phyloP scores from a whole-genome alignment of 305 asterid genomes.

The Rubia peregrina region DNA sequence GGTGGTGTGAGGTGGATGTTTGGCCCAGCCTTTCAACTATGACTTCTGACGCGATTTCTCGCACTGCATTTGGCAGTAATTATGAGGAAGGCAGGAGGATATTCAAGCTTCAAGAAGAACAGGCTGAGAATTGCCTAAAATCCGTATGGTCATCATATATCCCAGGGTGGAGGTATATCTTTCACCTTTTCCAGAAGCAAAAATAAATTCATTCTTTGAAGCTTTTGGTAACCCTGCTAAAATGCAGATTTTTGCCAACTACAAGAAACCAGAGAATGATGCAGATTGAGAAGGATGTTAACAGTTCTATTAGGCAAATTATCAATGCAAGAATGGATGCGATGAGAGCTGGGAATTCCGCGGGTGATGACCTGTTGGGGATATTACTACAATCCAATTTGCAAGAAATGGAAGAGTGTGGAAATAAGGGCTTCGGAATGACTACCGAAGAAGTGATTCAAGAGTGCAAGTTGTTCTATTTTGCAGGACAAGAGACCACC shows the following conservation, averaged over 20 bases:
- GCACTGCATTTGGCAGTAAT: constrained; percentile 27
- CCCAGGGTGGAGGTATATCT: constrained; percentile 12
- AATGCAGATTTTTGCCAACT: constrained; percentile 2
- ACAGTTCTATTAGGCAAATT: constrained; percentile 26
- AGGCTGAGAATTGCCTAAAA: not conserved
- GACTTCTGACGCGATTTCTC: constrained; percentile 19
- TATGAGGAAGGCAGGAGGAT: constrained; percentile 31
- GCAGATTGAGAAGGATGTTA: constrained; percentile 28
- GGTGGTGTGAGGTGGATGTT: constrained; percentile 19
- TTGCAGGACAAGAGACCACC: constrained; percentile 9
- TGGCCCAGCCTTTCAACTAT: constrained; percentile 17
- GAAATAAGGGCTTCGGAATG: not conserved
- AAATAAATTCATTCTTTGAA: not conserved
- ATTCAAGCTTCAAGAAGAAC: constrained; percentile 30
- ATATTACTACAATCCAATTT: constrained; percentile 39
- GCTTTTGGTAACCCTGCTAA: not conserved
- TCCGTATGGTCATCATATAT: not conserved
- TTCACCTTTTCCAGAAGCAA: not conserved
- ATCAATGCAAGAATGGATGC: constrained; percentile 30
- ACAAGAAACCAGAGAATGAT: constrained; percentile 35
- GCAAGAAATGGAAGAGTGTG: constrained; percentile 26
- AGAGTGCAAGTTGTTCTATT: constrained; percentile 6
- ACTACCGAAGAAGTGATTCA: constrained; percentile 4
- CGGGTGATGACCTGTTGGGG: constrained; percentile 35
- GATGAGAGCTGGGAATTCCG: constrained; percentile 35